Conservation (phyloP, 2,329 filamentous ascomycete species). For the Penicillium italicum region DNA sequence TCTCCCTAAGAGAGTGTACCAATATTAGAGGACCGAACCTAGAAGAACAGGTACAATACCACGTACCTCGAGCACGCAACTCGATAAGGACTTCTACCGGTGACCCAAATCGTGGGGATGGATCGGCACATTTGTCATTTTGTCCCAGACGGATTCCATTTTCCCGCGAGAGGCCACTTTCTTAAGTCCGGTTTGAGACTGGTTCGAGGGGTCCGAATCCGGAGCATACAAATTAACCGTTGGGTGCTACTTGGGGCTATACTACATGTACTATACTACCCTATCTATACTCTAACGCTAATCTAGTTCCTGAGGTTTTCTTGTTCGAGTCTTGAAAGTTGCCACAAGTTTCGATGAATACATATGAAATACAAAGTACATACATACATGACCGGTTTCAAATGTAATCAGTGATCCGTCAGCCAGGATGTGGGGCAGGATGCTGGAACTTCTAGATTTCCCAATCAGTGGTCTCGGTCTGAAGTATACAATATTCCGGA, state of each 20-base stretch:
- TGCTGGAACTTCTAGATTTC: conserved; percentile 25
- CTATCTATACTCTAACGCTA: neutral
- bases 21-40: neutral
- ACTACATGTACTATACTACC: neutral
- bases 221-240: conserved; percentile 20
- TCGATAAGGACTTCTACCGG: conserved; percentile 22
- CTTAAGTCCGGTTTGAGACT: conserved; percentile 10
- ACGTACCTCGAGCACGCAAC: conserved; percentile 6
- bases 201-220: conserved; percentile 24
- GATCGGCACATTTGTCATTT: conserved; percentile 38
- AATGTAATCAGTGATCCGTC: conserved; percentile 19
- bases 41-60: conserved; percentile 8
- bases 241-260: neutral
- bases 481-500: conserved; percentile 19
- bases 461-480: conserved; percentile 36
- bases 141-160: conserved; percentile 35
- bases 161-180: conserved; percentile 25
- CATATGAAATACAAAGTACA: neutral
- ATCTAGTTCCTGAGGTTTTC: neutral
- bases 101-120: conserved; percentile 33
- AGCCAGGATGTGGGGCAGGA: conserved; percentile 25
- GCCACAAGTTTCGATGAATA: neutral
- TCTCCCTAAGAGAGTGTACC: neutral
- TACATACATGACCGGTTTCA: neutral
- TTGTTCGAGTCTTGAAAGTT: conserved; percentile 9